Evolutionary conservation across 2,329 filamentous ascomycete genomes (phyloP), one percentile per base, ranked within the genome.

Genomic region (Phyllosticta citriasiana): DNA sequence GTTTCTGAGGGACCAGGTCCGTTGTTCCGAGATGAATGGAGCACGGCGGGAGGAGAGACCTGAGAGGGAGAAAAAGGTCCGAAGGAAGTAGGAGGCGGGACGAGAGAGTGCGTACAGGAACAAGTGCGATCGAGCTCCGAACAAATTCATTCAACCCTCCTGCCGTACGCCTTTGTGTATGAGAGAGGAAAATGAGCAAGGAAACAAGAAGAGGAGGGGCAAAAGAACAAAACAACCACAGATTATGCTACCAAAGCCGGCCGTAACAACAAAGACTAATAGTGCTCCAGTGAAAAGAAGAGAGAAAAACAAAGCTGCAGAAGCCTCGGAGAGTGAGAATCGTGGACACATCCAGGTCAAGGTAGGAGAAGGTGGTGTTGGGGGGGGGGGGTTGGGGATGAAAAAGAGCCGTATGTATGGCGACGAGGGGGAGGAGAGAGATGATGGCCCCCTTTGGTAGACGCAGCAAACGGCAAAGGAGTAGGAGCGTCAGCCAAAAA

Each of bases 331-430:
- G 33, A 40, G 33, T 40, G 33, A 60, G 58, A 60, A 61, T 61
- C 59, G 59, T 61, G 59, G 59, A 61, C 59, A 61, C 59, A 61
- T 61, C 59, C 59, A 61, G 59, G 59, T 56, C 33, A 40, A 40
- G 14, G 33, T 35, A 35, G 33, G 33, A 40, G 33, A 40, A 40
- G 33, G 10, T 40, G 33, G 33, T 40, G 33, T 12, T 40, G 33
- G 33, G 33, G 33, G 33, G 4, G 33, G 33, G 33, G 14, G 16
- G 57, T 57, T 53, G 59, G 53, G 58, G 53, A 33, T 53, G 53
- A 61, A 54, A 53, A 57, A 61, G 55, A 57, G 59, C 53, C 57
- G 59, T 57, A 57, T 61, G 54, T 57, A 61, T 57, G 59, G 55
- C 30, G 54, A 57, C 53, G 55, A 60, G 59, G 59, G 19, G 47